phyloP scores from a whole-genome alignment of 139 green algal genomes.

The Volvox reticuliferus region DNA sequence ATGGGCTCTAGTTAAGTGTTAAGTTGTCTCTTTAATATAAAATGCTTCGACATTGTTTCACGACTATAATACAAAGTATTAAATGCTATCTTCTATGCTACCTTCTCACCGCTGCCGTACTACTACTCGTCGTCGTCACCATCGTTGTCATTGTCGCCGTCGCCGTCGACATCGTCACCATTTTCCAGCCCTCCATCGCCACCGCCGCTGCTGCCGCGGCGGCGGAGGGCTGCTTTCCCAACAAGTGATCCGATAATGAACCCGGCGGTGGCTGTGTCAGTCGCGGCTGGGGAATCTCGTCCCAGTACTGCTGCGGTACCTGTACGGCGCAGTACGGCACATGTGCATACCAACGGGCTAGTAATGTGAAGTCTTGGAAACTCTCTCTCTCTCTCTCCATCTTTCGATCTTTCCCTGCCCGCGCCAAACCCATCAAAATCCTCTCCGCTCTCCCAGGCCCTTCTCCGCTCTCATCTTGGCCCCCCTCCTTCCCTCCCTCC shows the following conservation, averaged over 20 bases:
- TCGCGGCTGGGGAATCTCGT: slow-evolving; percentile 20
- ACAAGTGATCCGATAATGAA: not conserved
- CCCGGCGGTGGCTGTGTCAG: not conserved
- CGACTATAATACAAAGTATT: too few species aligned
- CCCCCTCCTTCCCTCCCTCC: not conserved
- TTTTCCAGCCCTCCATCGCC: too few species aligned
- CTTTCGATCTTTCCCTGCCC: not conserved
- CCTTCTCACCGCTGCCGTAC: too few species aligned
- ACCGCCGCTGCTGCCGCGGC: not conserved
- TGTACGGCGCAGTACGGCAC: not conserved
- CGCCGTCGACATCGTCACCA: not conserved
- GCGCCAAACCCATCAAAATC: too few species aligned
- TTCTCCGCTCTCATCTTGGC: not conserved
- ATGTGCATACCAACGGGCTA: too few species aligned
- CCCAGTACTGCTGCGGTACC: slow-evolving; percentile 47
- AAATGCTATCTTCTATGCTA: too few species aligned
- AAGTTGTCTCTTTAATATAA: too few species aligned
- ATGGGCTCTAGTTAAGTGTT: too few species aligned
- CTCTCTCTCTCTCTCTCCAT: not conserved
- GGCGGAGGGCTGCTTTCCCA: not conserved
- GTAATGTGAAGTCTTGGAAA: too few species aligned
- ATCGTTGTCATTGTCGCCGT: not conserved
- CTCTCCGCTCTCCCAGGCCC: too few species aligned
- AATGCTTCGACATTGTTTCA: too few species aligned
- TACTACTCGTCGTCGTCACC: not conserved